Base-by-base conservation (phyloP, 495 filamentous ascomycete genomes). In the Penicillium atrosanguineum region DNA sequence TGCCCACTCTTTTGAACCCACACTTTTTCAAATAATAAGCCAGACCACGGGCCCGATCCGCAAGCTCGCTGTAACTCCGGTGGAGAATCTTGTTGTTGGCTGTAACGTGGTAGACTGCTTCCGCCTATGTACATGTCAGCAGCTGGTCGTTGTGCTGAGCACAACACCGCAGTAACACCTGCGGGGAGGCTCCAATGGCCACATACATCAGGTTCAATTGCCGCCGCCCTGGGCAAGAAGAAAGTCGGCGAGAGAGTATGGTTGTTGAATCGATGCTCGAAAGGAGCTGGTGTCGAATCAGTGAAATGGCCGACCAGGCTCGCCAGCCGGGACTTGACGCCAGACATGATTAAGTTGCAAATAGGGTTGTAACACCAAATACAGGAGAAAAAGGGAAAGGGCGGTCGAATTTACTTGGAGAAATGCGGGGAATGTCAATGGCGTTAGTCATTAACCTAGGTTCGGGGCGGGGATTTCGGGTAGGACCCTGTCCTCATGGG, bases 71-170 rank as follows among this genome's bases (percentile, higher is more conserved):
- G 63, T 98, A 98, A 3, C 83, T 84, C 47, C 91, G 78, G 21
- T 87, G 78, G 7, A 98, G 76, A 28, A 86, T 69, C 55, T 83
- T 80, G 57, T 82, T 79, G 69, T 94, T 93, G 48, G 89, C 82
- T 0, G 91, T 96, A 46, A 89, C 64, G 70, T 98, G 94, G 70
- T 90, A 87, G 62, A 97, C 89, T 43, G 93, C 94, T 64, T 84
- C 79, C 37, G 89, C 86, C 85, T 88, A 29, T 12, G 49, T 21
- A 16, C 3, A 9, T 21, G n/a, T 46, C 19, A n/a, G 42, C 45
- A 31, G 44, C 31, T 26, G 34, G 31, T 34, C 31, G 12, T 52
- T 45, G 49, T 19, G 29, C 3, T 9, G 19, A 37, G n/a, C 4
- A 36, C 44, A 11, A 47, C 20, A 38, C 8, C 20, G 46, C 31